Evolutionary conservation across 2,329 filamentous ascomycete genomes (phyloP).

Genomic region (Trichophyton simii): DNA sequence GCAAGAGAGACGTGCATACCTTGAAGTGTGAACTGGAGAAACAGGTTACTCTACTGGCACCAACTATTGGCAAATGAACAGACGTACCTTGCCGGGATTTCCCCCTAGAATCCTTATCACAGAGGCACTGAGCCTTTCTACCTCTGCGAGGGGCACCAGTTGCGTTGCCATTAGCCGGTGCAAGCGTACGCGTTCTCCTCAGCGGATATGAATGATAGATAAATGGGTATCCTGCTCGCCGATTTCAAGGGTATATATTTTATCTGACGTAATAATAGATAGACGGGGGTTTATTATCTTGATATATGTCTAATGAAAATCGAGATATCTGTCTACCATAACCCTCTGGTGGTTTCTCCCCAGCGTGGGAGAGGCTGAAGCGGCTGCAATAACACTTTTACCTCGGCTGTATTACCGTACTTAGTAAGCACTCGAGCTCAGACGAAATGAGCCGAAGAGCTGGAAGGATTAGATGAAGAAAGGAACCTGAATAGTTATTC

Average conservation of each 20-base stretch:
- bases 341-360: no score
- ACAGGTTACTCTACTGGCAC: background rate
- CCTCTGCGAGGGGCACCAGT: constrained; percentile 54
- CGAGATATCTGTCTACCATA: no score
- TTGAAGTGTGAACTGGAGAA: constrained; percentile 45
- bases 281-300: no score
- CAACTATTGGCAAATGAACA: background rate
- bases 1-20: constrained; percentile 22
- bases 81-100: constrained; percentile 70
- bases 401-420: background rate
- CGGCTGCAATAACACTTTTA: no score
- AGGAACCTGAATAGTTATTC: constrained; percentile 1
- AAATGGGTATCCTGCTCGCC: no score
- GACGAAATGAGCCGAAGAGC: background rate
- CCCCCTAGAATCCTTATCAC: constrained; percentile 78
- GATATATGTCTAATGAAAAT: no score
- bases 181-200: no score
- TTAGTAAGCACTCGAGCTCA: background rate
- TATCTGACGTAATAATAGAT: no score
- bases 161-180: constrained; percentile 43
- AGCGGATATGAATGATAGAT: no score
- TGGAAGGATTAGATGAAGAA: background rate
- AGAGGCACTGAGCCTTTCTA: constrained; percentile 63
- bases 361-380: no score
- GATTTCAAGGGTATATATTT: no score